Base-by-base conservation (phyloP, 202 grass and related monocot genomes). In the Eragrostis tef region DNA sequence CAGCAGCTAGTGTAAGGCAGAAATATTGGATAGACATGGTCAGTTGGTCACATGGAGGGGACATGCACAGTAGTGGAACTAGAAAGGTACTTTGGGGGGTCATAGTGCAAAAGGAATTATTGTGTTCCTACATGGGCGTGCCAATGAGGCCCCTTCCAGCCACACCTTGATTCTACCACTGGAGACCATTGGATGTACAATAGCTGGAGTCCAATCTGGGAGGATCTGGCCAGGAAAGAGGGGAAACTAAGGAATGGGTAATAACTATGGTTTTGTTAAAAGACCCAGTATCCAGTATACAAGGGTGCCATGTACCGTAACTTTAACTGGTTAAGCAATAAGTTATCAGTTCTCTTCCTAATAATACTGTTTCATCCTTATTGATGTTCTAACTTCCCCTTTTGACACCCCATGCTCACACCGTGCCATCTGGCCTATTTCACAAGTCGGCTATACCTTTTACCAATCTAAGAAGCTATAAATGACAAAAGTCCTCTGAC, bases 381-480 rank as follows among this genome's bases (percentile, higher is more conserved):
- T 76, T 11, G 1, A 44, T 60, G 20, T 64, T 46, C 11, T 31
- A 50, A 48, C 19, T 51, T 50, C 6, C 24, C 43, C 63, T 64
- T 64, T 48, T 27, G n/a, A 20, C 44, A 61, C 4, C 22, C 1
- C 62, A 19, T 42, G 12, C 7, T 60, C 14, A 19, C 24, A 46
- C 25, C 44, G 36, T 64, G 16, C 11, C 9, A 11, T 78, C 26
- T 78, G 75, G 11, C 44, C 13, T 78, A 66, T 20, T 70, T 84
- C 43, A 77, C 46, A 71, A 72, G 15, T 76, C 36, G 3, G 70
- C 83, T 77, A 34, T 77, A 71, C 22, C 47, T 39, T 39, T 67
- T 46, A 70, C 58, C 19, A 74, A 49, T 76, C n/a, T 75, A 3
- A 25, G 21, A 15, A 73, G 16, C 20, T 57, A 65, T 85, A 85